Evolutionary conservation across 108 stramenopile genomes (phyloP), one percentile per base, ranked within the genome.

Genomic region (Cyclotella atomus): DNA sequence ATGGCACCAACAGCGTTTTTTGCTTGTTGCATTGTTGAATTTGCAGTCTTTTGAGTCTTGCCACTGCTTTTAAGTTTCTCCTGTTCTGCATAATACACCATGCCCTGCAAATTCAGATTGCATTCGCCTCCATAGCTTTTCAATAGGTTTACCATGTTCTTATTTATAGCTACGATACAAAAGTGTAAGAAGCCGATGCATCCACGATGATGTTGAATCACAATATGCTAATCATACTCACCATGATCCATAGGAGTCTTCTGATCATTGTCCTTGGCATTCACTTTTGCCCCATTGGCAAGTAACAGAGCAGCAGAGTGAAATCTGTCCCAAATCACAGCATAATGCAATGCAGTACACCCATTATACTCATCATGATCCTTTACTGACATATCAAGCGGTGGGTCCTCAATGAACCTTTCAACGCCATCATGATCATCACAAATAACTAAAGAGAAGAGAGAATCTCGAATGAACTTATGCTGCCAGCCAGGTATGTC

Each of bases 231-330:
- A 12, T 6, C 28, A 9, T 14, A 65, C 77, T 71, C 56, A 79
- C 77, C 77, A 45, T 79, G 70, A 59, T 79, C 77, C 7, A 71
- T 54, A n/a, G 77, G 70, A 19, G 77, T 79, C 49, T 67, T 79
- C 8, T 66, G 15, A 14, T 71, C 70, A 21, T 71, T 32, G 34
- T 71, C 70, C 71, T 79, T 45, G 21, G 43, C 6, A 50, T 79
- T 79, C 28, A 79, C 77, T 21, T 59, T 50, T 2, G 62, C 77
- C 19, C 59, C 46, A 57, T 24, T 24, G 19, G 45, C 41, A 38
- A 79, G 77, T 41, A 79, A 62, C 24, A 67, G n/a, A 34, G 57
- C 35, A n/a, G 65, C 70, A 43, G 49, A 67, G 27, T 61, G 63
- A 2, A 64, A 44, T 21, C 43, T 44, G 30, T 70, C 59, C 56